A percentile compares a stretch with the other conserved stretches of the same genome.
Conservation (phyloP, 169 alveolate species). For the Cryptosporidium sp. region DNA sequence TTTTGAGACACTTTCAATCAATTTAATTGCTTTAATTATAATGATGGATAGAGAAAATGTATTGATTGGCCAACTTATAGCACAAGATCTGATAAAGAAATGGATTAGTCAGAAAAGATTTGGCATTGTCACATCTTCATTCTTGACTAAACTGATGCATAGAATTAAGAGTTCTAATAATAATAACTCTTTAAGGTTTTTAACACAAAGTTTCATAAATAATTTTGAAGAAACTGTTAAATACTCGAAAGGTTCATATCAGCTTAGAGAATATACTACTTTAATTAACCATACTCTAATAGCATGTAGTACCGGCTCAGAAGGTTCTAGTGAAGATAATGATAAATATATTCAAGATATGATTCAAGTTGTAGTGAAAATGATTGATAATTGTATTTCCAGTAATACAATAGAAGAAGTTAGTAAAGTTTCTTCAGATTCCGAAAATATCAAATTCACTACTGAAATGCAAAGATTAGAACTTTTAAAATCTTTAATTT, state of each 20-base stretch:
- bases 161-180: constrained; percentile 17
- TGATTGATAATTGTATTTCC: constrained; percentile 20
- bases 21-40: constrained; percentile 25
- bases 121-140: constrained; percentile 49
- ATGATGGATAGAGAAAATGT: constrained; percentile 15
- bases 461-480: constrained; percentile 50
- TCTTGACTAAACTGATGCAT: constrained; percentile 27
- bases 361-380: constrained; percentile 10
- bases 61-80: neutral
- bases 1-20: constrained; percentile 45
- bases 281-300: constrained; percentile 23
- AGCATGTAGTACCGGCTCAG: neutral
- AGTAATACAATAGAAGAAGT: neutral
- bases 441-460: constrained; percentile 38
- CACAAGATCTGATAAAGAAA: constrained; percentile 22
- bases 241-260: constrained; percentile 36
- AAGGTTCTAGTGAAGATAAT: neutral
- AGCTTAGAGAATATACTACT: constrained; percentile 50
- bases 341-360: neutral
- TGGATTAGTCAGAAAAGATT: constrained; percentile 60
- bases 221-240: constrained; percentile 37
- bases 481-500: constrained; percentile 13
- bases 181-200: neutral
- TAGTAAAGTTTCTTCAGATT: neutral
- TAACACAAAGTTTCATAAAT: constrained; percentile 1